Evolutionary conservation across 2,329 filamentous ascomycete species (phyloP).

Genomic region (Monilinia fructicola): DNA sequence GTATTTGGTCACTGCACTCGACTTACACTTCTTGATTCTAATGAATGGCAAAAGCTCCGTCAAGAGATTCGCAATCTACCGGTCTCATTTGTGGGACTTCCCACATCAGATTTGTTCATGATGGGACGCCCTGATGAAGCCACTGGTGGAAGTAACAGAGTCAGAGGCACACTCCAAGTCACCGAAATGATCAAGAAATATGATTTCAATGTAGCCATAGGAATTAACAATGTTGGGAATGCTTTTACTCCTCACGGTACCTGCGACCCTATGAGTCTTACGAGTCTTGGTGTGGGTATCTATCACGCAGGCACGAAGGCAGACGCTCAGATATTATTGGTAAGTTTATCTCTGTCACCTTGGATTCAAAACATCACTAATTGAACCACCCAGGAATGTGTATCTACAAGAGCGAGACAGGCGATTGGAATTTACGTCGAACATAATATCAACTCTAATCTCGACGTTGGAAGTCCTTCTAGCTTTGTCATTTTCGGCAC

Average conservation of each 20-base stretch:
- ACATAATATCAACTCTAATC: conserved; percentile 24
- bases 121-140: conserved; percentile 51
- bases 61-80: conserved; percentile 53
- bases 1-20: conserved; percentile 69
- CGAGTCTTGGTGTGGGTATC: conserved; percentile 61
- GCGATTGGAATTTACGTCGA: conserved; percentile 35
- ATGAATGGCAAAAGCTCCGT: conserved; percentile 52
- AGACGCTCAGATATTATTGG: conserved; percentile 59
- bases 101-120: conserved; percentile 72
- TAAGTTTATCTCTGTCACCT: conserved; percentile 40
- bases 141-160: conserved; percentile 39
- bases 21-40: conserved; percentile 54
- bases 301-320: conserved; percentile 64
- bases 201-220: conserved; percentile 58
- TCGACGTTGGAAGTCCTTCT: conserved; percentile 34
- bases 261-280: conserved; percentile 63
- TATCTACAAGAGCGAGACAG: conserved; percentile 37
- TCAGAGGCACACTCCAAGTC: conserved; percentile 62
- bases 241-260: conserved; percentile 70
- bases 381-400: conserved; percentile 33
- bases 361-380: conserved; percentile 23
- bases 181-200: conserved; percentile 59
- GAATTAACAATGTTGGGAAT: conserved; percentile 72
- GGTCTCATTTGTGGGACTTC: conserved; percentile 66
- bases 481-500: conserved; percentile 37